phyloP scores from a whole-genome alignment of 2,329 filamentous ascomycete genomes.

The Epichloe gansuensis region DNA sequence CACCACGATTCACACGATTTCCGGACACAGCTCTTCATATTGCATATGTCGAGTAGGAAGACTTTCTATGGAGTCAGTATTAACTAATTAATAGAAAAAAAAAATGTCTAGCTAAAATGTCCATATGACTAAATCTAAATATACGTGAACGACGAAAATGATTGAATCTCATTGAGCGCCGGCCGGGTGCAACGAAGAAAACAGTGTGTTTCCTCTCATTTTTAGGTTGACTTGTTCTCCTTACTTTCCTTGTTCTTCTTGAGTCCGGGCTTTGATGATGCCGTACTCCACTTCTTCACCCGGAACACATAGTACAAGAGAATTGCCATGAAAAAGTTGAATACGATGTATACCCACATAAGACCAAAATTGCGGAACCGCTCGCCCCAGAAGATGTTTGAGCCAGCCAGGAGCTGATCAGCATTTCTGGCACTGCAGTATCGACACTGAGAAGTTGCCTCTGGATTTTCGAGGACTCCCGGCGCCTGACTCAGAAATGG shows the following conservation, averaged over 20 bases:
- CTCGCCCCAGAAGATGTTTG: slow-evolving; percentile 37
- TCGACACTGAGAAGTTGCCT: slow-evolving; percentile 43
- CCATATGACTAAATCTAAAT: too few species aligned
- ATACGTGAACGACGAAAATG: too few species aligned
- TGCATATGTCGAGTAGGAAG: too few species aligned
- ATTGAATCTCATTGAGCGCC: not conserved
- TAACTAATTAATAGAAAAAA: too few species aligned
- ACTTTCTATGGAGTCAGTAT: too few species aligned
- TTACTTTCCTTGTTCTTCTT: not conserved
- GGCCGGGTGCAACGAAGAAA: too few species aligned
- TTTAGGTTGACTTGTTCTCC: not conserved
- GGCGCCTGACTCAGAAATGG: slow-evolving; percentile 36
- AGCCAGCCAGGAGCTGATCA: slow-evolving; percentile 42
- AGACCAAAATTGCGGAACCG: slow-evolving; percentile 61
- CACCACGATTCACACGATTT: too few species aligned
- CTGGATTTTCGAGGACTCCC: slow-evolving; percentile 51
- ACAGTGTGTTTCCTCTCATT: too few species aligned
- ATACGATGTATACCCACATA: slow-evolving; percentile 52
- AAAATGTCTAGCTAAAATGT: too few species aligned
- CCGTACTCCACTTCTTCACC: slow-evolving; percentile 28
- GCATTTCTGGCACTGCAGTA: slow-evolving; percentile 57
- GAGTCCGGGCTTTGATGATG: not conserved
- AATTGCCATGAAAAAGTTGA: slow-evolving; percentile 50
- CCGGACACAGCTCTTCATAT: too few species aligned
- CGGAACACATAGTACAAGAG: slow-evolving; percentile 51